A percentile compares a stretch with the other conserved stretches of the same genome.
Conservation (phyloP, 169 alveolate genomes). For the Cryptosporidium ryanae region DNA sequence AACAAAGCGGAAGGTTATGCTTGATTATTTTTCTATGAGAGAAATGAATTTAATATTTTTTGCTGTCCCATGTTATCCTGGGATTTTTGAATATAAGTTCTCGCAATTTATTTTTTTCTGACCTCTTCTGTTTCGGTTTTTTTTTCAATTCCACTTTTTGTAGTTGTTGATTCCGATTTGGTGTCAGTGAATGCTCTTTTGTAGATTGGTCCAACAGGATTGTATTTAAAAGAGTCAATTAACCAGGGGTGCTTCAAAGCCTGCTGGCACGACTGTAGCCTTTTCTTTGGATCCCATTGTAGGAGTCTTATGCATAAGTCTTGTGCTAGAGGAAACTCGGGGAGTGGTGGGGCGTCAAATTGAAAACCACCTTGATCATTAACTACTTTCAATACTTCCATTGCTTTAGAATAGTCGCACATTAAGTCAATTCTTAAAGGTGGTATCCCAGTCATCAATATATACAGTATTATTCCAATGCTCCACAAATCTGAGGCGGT, state of each 20-base stretch:
- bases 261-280: slow-evolving; percentile 84
- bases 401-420: slow-evolving; percentile 86
- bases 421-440: slow-evolving; percentile 90
- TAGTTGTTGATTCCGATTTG: not conserved
- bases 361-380: slow-evolving; percentile 85
- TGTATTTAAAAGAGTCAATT: slow-evolving; percentile 71
- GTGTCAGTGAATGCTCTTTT: slow-evolving; percentile 1
- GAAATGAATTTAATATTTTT: not conserved
- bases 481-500: slow-evolving; percentile 91
- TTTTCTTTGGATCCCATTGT: slow-evolving; percentile 84
- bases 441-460: slow-evolving; percentile 91
- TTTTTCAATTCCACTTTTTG: not conserved
- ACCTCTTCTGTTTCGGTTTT: slow-evolving; percentile 43
- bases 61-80: too few relatives aligned
- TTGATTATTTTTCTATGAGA: too few relatives aligned
- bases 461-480: slow-evolving; percentile 89
- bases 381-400: slow-evolving; percentile 81
- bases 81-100: too few relatives aligned
- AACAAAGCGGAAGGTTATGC: not conserved
- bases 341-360: slow-evolving; percentile 87
- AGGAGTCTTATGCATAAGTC: slow-evolving; percentile 87
- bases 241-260: slow-evolving; percentile 92
- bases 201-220: slow-evolving; percentile 72
- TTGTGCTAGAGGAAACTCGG: slow-evolving; percentile 89
- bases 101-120: too few relatives aligned